Base-by-base conservation (phyloP, 257 asterid genomes). In the Solanum ossicruentum region DNA sequence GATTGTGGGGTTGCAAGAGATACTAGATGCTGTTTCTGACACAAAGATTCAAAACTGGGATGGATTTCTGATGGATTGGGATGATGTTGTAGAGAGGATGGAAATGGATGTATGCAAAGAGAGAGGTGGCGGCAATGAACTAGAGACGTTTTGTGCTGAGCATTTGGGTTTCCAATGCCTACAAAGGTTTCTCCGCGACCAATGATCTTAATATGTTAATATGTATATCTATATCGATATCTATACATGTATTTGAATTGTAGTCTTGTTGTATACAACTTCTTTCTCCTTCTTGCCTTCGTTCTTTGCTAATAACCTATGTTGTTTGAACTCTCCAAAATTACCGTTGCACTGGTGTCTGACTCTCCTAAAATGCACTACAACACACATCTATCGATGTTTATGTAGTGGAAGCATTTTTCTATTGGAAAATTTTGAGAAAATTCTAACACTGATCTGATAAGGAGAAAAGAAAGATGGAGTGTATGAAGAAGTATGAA, bases 1-100 rank as follows among this genome's bases (percentile, higher is more conserved):
- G 93, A 91, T 96, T 18, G 98, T 96, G 72, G 98, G 98, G 70
- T 88, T 96, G 93, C 99, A 96, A 70, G 99, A 96, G 92, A 96
- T 96, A 72, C 86, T 96, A 17, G 99, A 96, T 85, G 93, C 96
- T 10, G 91, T 95, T 73, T 92, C 98, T 3, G 99, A 93, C 82
- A 71, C 93, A 11, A 91, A 92, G 82, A 83, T 91, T 58, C 91
- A 92, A 80, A 89, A 87, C 28, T 94, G 96, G 97, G 99, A 94
- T 86, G 97, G 93, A 28, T 93, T 84, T 84, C 82, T 94, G 87
- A 90, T 90, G 84, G 98, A 93, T 84, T 96, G 99, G 99, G 98
- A 94, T 80, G 98, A 96, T 80, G 88, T 88, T 65, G 82, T 96
- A 51, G 90, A 89, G 15, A 93, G 90, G 84, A 86, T 94, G 28